These are phyloP conservation scores for Boletales sp. DNA, from an alignment of 768 basidiomycete species.

Conservation along the genomic window DNA sequence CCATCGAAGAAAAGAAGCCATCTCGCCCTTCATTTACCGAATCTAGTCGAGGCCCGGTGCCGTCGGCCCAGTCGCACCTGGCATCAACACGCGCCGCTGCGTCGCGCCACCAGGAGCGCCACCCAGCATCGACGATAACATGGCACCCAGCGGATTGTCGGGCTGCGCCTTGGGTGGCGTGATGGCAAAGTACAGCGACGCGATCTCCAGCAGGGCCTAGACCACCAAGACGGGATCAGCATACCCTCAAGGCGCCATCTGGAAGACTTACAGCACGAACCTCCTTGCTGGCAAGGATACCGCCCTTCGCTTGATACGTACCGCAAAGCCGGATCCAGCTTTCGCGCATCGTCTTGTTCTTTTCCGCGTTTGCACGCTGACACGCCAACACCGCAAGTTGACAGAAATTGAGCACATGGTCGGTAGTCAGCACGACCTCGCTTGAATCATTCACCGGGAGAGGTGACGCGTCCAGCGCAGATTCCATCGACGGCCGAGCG, in stretches of 20 bases:
- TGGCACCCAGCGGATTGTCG: conserved; percentile 81
- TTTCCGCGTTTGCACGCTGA: conserved; percentile 80
- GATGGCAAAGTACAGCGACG: conserved; percentile 80
- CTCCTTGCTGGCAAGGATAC: conserved; percentile 54
- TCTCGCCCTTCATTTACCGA: neutral
- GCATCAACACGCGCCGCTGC: conserved; percentile 26
- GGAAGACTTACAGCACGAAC: conserved; percentile 57
- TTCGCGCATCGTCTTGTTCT: conserved; percentile 71
- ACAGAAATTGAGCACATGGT: conserved; percentile 79
- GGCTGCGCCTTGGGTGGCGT: conserved; percentile 69
- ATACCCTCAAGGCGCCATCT: neutral
- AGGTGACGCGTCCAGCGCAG: conserved; percentile 39
- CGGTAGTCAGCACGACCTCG: conserved; percentile 73
- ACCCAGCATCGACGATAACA: conserved; percentile 87
- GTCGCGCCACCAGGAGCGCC: conserved; percentile 43
- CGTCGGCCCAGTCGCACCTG: conserved; percentile 23
- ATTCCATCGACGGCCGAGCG: conserved; percentile 38
- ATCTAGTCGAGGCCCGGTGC: conserved; percentile 28
- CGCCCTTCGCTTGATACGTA: conserved; percentile 75
- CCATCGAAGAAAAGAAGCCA: conserved; percentile 10
- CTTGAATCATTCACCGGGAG: conserved; percentile 44
- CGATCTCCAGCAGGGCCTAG: conserved; percentile 68
- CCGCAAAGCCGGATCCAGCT: conserved; percentile 84
- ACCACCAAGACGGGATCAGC: neutral
- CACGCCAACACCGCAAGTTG: conserved; percentile 89